Evolutionary conservation across 306 rosid species (phyloP).

Genomic region (Carpinus viminea): DNA sequence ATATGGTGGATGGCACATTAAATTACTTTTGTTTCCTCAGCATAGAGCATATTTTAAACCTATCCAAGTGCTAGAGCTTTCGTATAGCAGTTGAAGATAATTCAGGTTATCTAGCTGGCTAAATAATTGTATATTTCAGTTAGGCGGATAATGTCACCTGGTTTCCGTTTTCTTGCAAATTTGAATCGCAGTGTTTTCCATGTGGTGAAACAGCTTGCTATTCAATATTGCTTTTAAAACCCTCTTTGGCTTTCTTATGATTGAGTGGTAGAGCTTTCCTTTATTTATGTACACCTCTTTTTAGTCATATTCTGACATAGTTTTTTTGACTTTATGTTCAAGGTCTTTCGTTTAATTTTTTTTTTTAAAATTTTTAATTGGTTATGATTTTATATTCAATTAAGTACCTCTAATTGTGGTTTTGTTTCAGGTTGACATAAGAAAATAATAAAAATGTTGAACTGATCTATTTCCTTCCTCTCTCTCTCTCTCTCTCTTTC

Average conservation of each 20-base stretch:
- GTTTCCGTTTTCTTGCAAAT: background rate
- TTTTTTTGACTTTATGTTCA: background rate
- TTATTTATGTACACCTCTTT: background rate
- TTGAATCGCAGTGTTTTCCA: background rate
- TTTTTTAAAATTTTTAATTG: too few species aligned
- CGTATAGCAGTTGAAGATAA: background rate
- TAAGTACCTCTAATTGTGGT: too few species aligned
- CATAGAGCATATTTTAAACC: too few species aligned
- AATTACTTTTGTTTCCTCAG: background rate
- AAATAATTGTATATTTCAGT: background rate
- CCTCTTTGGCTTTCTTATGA: background rate
- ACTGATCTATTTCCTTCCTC: background rate
- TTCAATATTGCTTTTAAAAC: background rate
- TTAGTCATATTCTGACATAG: too few species aligned
- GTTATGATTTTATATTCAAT: too few species aligned
- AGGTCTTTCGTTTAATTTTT: background rate
- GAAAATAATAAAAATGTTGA: background rate
- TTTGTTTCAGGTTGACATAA: background rate
- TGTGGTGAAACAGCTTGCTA: background rate
- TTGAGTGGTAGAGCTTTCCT: background rate
- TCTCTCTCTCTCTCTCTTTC: background rate
- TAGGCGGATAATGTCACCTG: background rate
- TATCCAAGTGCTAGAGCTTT: background rate
- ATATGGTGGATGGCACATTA: background rate
- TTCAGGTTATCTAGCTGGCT: background rate